Percentiles rank a stretch among this genome's conserved stretches.
Conservation (phyloP, 495 filamentous ascomycete genomes). For the Penicillium ucsense region DNA sequence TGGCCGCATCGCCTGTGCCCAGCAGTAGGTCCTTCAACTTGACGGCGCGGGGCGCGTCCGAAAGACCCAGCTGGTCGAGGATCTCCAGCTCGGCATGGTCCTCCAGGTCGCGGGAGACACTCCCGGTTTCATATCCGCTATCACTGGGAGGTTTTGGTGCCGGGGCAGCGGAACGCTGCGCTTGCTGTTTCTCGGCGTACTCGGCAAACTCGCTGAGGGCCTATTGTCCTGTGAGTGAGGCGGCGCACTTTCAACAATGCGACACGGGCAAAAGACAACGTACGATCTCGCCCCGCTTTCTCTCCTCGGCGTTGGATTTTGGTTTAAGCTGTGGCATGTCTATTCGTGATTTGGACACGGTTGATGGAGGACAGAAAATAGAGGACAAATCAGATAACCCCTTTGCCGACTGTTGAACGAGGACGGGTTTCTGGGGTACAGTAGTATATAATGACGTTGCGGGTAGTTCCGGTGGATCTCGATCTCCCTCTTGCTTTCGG, state of each 20-base stretch:
- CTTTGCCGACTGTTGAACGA: too few relatives aligned
- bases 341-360: background rate
- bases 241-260: background rate
- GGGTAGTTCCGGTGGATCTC: slow-evolving; percentile 10
- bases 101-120: slow-evolving; percentile 36
- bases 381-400: too few relatives aligned
- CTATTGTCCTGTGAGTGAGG: slow-evolving; percentile 30
- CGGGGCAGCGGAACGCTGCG: slow-evolving; percentile 42
- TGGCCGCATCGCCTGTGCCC: slow-evolving; percentile 42
- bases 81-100: slow-evolving; percentile 90
- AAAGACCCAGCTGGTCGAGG: slow-evolving; percentile 74
- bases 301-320: slow-evolving; percentile 63
- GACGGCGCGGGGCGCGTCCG: slow-evolving; percentile 59
- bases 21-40: slow-evolving; percentile 71
- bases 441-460: slow-evolving; percentile 15
- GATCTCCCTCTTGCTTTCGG: slow-evolving; percentile 3
- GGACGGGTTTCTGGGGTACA: too few relatives aligned
- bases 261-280: slow-evolving; percentile 7
- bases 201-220: slow-evolving; percentile 96
- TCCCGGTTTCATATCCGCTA: slow-evolving; percentile 29
- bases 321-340: slow-evolving; percentile 27
- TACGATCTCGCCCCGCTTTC: slow-evolving; percentile 79
- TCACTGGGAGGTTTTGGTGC: slow-evolving; percentile 25
- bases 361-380: too few relatives aligned
- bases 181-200: slow-evolving; percentile 92